Evolutionary conservation across 805 yeast genomes (phyloP).

Genomic region (Hanseniaspora lachancei): DNA sequence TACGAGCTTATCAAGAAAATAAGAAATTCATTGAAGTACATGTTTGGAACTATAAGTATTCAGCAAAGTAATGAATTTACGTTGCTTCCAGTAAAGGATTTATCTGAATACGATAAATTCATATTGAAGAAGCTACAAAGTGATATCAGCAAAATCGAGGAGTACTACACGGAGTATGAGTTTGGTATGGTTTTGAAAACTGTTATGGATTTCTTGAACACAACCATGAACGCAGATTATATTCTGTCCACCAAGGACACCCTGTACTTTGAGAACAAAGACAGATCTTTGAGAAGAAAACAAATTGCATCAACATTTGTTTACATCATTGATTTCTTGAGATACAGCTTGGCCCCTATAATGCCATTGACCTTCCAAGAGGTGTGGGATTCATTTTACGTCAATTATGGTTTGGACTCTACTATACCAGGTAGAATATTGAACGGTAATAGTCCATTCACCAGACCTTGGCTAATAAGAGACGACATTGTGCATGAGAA

Average conservation of each 20-base stretch:
- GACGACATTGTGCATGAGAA: conserved; percentile 14
- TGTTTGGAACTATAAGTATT: conserved; percentile 57
- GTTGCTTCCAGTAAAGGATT: conserved; percentile 30
- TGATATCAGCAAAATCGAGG: conserved; percentile 22
- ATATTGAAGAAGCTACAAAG: conserved; percentile 39
- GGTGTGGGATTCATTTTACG: conserved; percentile 47
- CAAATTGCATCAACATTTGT: conserved; percentile 52
- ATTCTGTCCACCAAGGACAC: conserved; percentile 79
- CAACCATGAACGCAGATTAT: conserved; percentile 66
- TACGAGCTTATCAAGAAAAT: conserved; percentile 71
- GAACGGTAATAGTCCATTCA: conserved; percentile 13
- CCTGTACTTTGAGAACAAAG: conserved; percentile 52
- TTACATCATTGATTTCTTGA: conserved; percentile 46
- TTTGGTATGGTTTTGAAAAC: conserved; percentile 59
- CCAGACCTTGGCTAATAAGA: conserved; percentile 8
- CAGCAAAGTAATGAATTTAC: conserved; percentile 28
- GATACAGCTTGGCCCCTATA: conserved; percentile 65
- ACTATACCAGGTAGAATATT: conserved; percentile 14
- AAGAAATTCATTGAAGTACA: conserved; percentile 64
- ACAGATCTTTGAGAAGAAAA: conserved; percentile 18
- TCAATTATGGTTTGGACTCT: conserved; percentile 12
- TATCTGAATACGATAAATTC: conserved; percentile 45
- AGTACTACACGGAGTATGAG: conserved; percentile 43
- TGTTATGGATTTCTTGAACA: conserved; percentile 58
- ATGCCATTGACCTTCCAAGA: conserved; percentile 79